phyloP scores from a whole-genome alignment of 225 moss, liverwort and hornwort genomes.

The Climacium dendroides region DNA sequence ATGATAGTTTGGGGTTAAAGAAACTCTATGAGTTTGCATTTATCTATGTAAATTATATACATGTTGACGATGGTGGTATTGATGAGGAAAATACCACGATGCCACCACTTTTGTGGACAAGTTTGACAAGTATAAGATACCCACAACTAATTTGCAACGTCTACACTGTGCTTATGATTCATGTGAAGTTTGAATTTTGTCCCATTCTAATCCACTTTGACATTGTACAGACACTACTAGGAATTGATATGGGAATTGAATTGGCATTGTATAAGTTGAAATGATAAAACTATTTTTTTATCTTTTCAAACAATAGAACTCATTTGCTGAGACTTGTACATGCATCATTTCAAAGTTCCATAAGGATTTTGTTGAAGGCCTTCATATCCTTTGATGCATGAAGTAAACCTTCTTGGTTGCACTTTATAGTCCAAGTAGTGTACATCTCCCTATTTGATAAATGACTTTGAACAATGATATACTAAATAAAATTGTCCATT shows the following conservation, averaged over 20 bases:
- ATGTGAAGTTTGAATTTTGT: background rate
- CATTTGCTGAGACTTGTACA: accelerated
- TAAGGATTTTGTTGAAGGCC: background rate
- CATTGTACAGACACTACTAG: accelerated
- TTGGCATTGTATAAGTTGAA: background rate
- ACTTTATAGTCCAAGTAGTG: background rate
- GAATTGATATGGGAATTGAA: background rate
- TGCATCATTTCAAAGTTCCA: background rate
- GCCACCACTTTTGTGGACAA: background rate
- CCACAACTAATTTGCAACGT: too few species aligned
- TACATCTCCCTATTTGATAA: background rate
- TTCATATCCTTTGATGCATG: background rate
- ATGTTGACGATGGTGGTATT: background rate
- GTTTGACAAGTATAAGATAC: background rate
- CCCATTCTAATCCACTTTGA: accelerated
- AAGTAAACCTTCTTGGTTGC: background rate
- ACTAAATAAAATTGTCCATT: background rate
- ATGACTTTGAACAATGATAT: background rate
- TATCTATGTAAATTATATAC: background rate
- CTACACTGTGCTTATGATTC: too few species aligned
- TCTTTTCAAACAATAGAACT: background rate
- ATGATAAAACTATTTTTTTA: background rate
- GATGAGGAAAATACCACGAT: background rate
- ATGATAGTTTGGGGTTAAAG: too few species aligned
- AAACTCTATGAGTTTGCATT: background rate